A percentile compares a stretch with the other conserved stretches of the same genome.
Conservation (phyloP, 805 yeast genomes). For the Pichia nakasei region DNA sequence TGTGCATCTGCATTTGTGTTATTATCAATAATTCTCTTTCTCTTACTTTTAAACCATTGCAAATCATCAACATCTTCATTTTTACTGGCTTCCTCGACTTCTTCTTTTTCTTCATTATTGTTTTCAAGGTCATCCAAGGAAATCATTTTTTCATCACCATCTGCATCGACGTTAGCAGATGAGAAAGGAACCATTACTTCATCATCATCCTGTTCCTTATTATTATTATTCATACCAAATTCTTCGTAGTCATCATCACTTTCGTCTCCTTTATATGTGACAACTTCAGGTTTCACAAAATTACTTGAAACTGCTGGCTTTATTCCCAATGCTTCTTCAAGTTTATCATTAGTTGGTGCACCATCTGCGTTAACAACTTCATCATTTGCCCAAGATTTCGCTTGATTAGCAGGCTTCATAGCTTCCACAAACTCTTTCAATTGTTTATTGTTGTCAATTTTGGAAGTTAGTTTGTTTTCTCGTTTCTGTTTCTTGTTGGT, state of each 20-base stretch:
- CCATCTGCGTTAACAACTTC: constrained; percentile 37
- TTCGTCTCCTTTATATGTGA: constrained; percentile 26
- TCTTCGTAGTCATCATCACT: constrained; percentile 49
- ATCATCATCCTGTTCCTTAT: constrained; percentile 27
- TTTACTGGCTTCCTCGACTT: constrained; percentile 15
- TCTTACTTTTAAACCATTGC: constrained; percentile 77
- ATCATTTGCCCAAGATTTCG: constrained; percentile 71
- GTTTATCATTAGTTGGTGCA: constrained; percentile 35
- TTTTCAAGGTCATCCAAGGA: constrained; percentile 2
- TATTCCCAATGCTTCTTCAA: constrained; percentile 34
- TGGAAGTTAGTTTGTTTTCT: constrained; percentile 40
- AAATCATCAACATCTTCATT: constrained; percentile 54
- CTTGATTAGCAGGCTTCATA: constrained; percentile 66
- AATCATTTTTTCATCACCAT: constrained; percentile 46
- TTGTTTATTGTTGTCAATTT: constrained; percentile 55
- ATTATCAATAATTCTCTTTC: constrained; percentile 58
- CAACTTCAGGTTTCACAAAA: constrained; percentile 7
- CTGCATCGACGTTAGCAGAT: constrained; percentile 30
- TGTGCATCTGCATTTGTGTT: constrained; percentile 18
- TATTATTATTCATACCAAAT: constrained; percentile 22
- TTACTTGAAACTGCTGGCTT: constrained; percentile 10
- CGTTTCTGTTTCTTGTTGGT: constrained; percentile 33
- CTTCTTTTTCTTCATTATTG: constrained; percentile 1
- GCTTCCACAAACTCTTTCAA: constrained; percentile 75
- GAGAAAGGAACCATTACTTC: constrained; percentile 34